Conservation (phyloP, 2,329 filamentous ascomycete genomes). For the Juglanconis oblonga region DNA sequence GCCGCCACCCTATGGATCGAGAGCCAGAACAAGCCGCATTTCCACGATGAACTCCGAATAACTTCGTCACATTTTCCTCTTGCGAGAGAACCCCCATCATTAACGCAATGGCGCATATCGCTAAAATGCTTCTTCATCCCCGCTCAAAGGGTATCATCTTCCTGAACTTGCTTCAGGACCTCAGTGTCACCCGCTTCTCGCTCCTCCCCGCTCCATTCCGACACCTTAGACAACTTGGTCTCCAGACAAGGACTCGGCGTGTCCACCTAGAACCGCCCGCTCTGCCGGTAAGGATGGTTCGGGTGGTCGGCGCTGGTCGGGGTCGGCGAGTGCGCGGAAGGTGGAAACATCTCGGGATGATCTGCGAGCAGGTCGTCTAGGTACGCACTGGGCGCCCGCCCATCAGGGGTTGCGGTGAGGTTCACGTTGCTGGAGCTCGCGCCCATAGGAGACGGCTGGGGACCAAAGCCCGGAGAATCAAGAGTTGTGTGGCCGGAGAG, state of each 20-base stretch:
- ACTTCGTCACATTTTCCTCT: background rate
- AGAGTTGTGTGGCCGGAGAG: conserved; percentile 54
- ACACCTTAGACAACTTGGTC: conserved; percentile 16
- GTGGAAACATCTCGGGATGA: conserved; percentile 54
- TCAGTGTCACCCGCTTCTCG: background rate
- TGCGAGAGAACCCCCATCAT: background rate
- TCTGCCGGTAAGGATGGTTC: conserved; percentile 17
- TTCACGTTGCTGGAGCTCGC: conserved; percentile 66
- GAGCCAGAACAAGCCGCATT: background rate
- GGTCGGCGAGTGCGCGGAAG: conserved; percentile 26
- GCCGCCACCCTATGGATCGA: background rate
- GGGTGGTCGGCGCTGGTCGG: conserved; percentile 26
- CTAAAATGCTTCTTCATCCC: background rate
- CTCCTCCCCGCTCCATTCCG: conserved; percentile 14
- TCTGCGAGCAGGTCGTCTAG: conserved; percentile 87
- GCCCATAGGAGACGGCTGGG: conserved; percentile 39
- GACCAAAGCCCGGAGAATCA: conserved; percentile 58
- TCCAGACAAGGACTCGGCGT: conserved; percentile 7
- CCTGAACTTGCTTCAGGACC: background rate
- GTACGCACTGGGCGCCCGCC: conserved; percentile 81
- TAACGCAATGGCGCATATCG: background rate
- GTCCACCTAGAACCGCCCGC: conserved; percentile 21
- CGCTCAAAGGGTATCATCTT: background rate
- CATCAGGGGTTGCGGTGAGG: conserved; percentile 61
- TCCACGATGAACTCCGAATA: background rate